Evolutionary conservation across 1,284 basidiomycete species (phyloP).

Genomic region (Ustilago shanxiensis): DNA sequence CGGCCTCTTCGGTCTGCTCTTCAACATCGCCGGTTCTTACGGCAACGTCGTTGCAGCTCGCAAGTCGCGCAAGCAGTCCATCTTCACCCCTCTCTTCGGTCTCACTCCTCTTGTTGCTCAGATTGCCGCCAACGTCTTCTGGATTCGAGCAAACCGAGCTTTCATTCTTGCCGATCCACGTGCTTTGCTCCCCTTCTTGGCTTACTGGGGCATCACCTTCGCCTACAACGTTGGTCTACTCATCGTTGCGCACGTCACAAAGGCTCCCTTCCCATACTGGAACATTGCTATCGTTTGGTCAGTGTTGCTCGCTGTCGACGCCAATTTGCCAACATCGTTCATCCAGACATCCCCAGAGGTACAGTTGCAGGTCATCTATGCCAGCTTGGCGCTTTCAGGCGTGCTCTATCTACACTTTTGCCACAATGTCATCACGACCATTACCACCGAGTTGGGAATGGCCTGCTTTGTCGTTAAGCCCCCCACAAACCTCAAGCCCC

Average conservation of each 20-base stretch:
- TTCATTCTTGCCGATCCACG: constrained; percentile 53
- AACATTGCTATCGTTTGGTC: constrained; percentile 89
- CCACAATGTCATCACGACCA: constrained; percentile 63
- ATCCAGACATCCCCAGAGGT: constrained; percentile 77
- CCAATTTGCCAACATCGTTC: constrained; percentile 72
- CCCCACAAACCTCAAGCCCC: constrained; percentile 31
- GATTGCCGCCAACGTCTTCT: constrained; percentile 79
- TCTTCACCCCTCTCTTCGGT: constrained; percentile 77
- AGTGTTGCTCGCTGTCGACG: constrained; percentile 83
- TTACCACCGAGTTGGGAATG: constrained; percentile 60
- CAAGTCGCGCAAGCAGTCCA: constrained; percentile 55
- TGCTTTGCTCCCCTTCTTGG: constrained; percentile 85
- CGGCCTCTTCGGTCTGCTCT: constrained; percentile 79
- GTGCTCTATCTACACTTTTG: constrained; percentile 81
- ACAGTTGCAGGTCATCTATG: constrained; percentile 79
- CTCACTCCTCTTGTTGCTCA: constrained; percentile 85
- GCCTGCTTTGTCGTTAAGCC: constrained; percentile 55
- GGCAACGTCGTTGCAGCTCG: constrained; percentile 57
- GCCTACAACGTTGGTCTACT: constrained; percentile 83
- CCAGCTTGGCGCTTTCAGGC: constrained; percentile 78
- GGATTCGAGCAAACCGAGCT: constrained; percentile 75
- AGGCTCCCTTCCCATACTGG: constrained; percentile 85
- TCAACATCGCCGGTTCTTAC: constrained; percentile 81
- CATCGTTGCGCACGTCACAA: constrained; percentile 93
- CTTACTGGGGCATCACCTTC: constrained; percentile 89